A percentile compares a stretch with the other conserved stretches of the same genome.
Conservation (phyloP, 1,284 basidiomycete species). For the Nidula niveotomentosa region DNA sequence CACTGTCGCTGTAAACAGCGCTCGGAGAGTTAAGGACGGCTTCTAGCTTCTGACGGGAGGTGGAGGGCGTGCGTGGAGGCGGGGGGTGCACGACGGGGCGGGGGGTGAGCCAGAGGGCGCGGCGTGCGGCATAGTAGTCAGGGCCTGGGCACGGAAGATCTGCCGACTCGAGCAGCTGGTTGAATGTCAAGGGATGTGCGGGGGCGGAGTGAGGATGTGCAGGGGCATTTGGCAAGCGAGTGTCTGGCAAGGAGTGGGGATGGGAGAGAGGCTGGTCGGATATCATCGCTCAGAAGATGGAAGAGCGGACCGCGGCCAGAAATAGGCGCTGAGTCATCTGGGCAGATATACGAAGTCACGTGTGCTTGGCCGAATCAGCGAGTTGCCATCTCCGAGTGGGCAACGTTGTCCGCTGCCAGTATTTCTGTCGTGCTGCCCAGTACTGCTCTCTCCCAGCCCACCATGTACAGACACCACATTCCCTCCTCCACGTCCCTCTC, state of each 20-base stretch:
- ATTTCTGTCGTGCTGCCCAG: not conserved
- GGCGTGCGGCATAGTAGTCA: slow-evolving; percentile 57
- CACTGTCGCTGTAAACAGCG: slow-evolving; percentile 46
- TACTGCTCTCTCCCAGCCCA: not conserved
- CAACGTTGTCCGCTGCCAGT: too few relatives aligned
- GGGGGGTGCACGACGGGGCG: slow-evolving; percentile 15
- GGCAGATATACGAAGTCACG: too few relatives aligned
- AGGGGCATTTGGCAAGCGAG: not conserved
- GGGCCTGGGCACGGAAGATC: slow-evolving; percentile 62
- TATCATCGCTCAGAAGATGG: not conserved
- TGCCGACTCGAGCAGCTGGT: slow-evolving; percentile 33
- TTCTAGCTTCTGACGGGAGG: slow-evolving; percentile 51
- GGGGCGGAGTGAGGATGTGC: not conserved
- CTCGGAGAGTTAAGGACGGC: slow-evolving; percentile 46
- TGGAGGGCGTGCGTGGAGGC: slow-evolving; percentile 25
- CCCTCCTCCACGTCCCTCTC: slow-evolving; percentile 56
- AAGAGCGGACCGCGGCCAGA: not conserved
- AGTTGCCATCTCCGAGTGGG: too few relatives aligned
- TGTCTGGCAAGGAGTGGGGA: not conserved
- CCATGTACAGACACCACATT: slow-evolving; percentile 57
- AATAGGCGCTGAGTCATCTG: too few relatives aligned
- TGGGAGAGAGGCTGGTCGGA: not conserved
- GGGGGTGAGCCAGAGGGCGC: slow-evolving; percentile 57
- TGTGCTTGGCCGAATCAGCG: too few relatives aligned
- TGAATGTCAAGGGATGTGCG: slow-evolving; percentile 26